These are phyloP conservation scores for Chlorella variabilis DNA, from an alignment of 163 green algal species.

Conservation along the genomic window DNA sequence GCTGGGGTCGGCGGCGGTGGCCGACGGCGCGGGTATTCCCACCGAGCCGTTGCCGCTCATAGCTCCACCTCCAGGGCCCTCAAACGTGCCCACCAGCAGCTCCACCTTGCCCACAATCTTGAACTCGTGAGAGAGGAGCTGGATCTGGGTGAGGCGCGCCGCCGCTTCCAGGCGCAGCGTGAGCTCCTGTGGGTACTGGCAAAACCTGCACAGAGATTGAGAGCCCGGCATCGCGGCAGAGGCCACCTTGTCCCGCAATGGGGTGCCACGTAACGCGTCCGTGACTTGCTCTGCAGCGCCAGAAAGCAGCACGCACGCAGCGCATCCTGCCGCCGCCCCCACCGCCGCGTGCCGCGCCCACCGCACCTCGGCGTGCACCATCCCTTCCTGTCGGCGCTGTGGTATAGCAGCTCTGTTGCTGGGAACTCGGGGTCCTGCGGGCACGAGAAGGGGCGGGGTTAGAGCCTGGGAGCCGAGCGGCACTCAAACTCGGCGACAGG, in stretches of 20 bases:
- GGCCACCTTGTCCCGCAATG: no score
- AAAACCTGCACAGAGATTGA: conserved; percentile 67
- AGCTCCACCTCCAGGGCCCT: neutral
- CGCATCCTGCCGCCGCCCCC: neutral
- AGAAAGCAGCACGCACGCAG: no score
- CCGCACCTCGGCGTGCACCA: conserved; percentile 83
- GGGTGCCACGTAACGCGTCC: no score
- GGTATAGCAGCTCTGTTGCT: conserved; percentile 79
- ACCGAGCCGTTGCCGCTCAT: neutral
- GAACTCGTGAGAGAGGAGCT: conserved; percentile 95
- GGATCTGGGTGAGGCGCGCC: conserved; percentile 84
- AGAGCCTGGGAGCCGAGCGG: neutral
- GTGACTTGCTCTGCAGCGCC: neutral
- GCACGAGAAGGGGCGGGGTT: neutral
- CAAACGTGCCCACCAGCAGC: conserved; percentile 70
- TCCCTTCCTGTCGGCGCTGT: conserved; percentile 80
- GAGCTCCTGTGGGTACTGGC: conserved; percentile 88
- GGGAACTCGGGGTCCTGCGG: conserved; percentile 85
- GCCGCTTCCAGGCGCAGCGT: conserved; percentile 75
- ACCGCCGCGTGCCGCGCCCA: neutral
- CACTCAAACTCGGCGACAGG: conserved; percentile 12
- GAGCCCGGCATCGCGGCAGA: no score
- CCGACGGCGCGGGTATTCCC: neutral
- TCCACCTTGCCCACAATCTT: conserved; percentile 92
- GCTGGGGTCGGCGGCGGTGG: conserved; percentile 10